Base-by-base conservation (phyloP, 1,139 yeast species). In the Nakaseomyces bracarensis region DNA sequence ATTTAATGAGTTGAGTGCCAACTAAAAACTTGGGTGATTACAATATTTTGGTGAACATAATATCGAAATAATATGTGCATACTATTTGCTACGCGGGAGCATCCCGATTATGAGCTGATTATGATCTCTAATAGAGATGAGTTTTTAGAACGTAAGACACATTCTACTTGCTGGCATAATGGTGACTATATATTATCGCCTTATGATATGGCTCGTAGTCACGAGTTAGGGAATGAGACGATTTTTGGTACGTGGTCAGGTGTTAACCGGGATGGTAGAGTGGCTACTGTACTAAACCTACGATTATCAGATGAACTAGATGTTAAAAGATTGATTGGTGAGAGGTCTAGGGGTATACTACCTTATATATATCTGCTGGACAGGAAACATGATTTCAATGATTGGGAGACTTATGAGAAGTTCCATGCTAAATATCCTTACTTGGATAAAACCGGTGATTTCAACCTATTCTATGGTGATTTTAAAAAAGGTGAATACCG, bases 201-300 rank as follows among this genome's bases (percentile, higher is more conserved):
- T 0, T 65, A 72, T 28, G 98, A 91, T 60, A 59, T 82, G 51
- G 87, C 81, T 1, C 66, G 91, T 64, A 68, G 1, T 89, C 79
- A 49, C 37, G 29, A 14, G 41, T 31, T 14, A 11, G 33, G 27
- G 2, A 29, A 40, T 6, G 30, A 42, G 2, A 30, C 38, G 20
- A 31, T 36, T 5, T 86, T 77, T 52, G 97, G 98, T 0, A 84
- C 96, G 0, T 91, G 98, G 98, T 75, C 86, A 2, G 96, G 96
- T 0, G 72, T 82, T 2, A 73, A 78, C 38, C 67, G 67, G 25
- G 60, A 57, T 3, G 93, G 93, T 0, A 71, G 75, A 45, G 49
- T 89, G 2, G 84, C 95, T 0, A 82, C 82, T 2, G 68, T 91
- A 35, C 78, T 91, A 16, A 91, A 91, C 58, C 79, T 75, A 54